Evolutionary conservation across 768 basidiomycete genomes (phyloP).

Genomic region (Suillus weaverae): DNA sequence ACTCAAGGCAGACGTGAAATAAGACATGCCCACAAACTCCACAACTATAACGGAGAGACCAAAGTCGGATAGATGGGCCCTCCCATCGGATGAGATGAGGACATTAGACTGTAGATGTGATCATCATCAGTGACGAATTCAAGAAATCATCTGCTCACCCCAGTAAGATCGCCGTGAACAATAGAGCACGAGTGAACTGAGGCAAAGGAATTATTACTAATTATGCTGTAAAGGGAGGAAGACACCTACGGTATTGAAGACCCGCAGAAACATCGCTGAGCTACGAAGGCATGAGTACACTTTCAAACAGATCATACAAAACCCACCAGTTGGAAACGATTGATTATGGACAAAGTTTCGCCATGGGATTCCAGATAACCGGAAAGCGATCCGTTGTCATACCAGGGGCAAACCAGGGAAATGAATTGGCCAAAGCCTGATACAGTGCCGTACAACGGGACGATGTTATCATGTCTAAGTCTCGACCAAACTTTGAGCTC

Average conservation of each 20-base stretch:
- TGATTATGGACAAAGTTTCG: conserved; percentile 8
- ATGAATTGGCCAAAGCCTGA: conserved; percentile 26
- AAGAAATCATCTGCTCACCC: conserved; percentile 6
- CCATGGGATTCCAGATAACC: conserved; percentile 18
- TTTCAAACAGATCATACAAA: neutral
- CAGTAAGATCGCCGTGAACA: conserved; percentile 22
- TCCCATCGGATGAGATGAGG: conserved; percentile 35
- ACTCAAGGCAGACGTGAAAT: conserved; percentile 8
- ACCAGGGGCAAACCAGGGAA: conserved; percentile 31
- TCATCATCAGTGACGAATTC: neutral
- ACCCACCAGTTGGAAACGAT: conserved; percentile 20
- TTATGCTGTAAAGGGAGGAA: neutral
- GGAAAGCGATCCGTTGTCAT: conserved; percentile 22
- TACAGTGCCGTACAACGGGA: conserved; percentile 22
- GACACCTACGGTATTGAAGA: conserved; percentile 25
- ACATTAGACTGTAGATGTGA: conserved; percentile 38
- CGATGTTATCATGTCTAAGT: conserved; percentile 24
- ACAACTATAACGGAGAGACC: conserved; percentile 31
- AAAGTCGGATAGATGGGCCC: conserved; percentile 46
- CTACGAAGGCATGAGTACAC: conserved; percentile 10
- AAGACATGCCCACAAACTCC: conserved; percentile 11
- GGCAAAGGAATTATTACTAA: neutral
- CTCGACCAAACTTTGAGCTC: conserved; percentile 27
- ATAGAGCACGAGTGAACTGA: conserved; percentile 20
- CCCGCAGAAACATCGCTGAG: conserved; percentile 28